Conservation (phyloP, 1,284 basidiomycete genomes). For the Pseudozyma thailandica region DNA sequence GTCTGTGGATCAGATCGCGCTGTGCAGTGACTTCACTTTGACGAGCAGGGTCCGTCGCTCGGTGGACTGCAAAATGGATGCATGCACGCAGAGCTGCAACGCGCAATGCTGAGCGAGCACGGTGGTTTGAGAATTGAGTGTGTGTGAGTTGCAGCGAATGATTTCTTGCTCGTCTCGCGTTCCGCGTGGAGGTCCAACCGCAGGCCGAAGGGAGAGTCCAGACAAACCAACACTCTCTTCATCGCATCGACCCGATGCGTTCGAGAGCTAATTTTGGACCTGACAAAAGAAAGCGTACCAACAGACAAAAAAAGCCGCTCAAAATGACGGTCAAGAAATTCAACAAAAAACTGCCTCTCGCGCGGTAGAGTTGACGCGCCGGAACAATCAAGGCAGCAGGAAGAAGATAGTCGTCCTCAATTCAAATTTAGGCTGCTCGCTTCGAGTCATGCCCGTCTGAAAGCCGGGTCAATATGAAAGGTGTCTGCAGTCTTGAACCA, state of each 20-base stretch:
- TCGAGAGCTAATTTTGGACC: too few species aligned
- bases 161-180: not conserved
- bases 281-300: too few species aligned
- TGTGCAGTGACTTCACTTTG: too few species aligned
- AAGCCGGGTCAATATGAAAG: not conserved
- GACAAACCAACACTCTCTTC: too few species aligned
- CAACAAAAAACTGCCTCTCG: too few species aligned
- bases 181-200: conserved; percentile 39
- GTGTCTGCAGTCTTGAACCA: not conserved
- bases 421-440: conserved; percentile 1
- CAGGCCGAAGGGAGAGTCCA: conserved; percentile 4
- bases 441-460: conserved; percentile 21
- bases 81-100: not conserved
- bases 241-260: too few species aligned
- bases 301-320: too few species aligned
- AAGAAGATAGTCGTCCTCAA: too few species aligned
- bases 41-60: too few species aligned
- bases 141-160: not conserved
- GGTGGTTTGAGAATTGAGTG: not conserved
- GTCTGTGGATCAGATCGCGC: too few species aligned
- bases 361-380: too few species aligned
- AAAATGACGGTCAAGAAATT: too few species aligned
- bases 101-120: not conserved
- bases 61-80: not conserved
- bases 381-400: not conserved